Evolutionary conservation across 495 filamentous ascomycete species (phyloP), one percentile per base, ranked within the genome.

Genomic region (Xylaria palmicola): DNA sequence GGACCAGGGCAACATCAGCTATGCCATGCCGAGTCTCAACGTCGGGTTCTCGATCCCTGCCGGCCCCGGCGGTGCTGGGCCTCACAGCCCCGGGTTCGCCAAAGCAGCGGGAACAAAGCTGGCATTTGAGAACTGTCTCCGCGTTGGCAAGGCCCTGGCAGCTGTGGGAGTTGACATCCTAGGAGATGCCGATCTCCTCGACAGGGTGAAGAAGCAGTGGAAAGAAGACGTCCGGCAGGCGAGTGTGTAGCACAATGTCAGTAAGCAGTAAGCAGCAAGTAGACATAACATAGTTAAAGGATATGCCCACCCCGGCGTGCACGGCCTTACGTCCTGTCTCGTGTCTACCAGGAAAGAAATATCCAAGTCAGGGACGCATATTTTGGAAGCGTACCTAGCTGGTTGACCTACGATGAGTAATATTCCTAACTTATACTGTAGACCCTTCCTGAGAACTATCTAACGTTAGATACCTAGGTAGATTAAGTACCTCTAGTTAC

Each of bases 1-100:
- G 26, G 83, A 81, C 55, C 80, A 83, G 79, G 87, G 86, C 0
- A 81, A 90, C 65, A 78, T 90, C 60, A 86, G 83, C 66, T 82
- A 88, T 64, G 78, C 81, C 1, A 79, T 87, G 63, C 88, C 87
- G 20, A 86, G 83, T 34, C 63, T 91, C 17, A 84, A 79, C 60
- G 75, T 79, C 1, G 80, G 82, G 41, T 88, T 89, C 61, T 74
- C 72, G 4, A 88, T 91, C 12, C 69, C 65, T 10, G 67, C 73
- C 9, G 76, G 72, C 0, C 71, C 77, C 2, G 66, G 75, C 13
- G 78, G 76, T 0, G 74, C 72, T 3, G 81, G 77, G n/a, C 82
- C 79, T 12, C 87, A 90, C 66, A 86, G 79, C 63, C 82, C 84
- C 0, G 79, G 79, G 3, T 90, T 88, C 74, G 79, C 82, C 22